These are phyloP conservation scores for Epipyxis sp. DNA, from an alignment of 108 stramenopile genomes.

Conservation along the genomic window DNA sequence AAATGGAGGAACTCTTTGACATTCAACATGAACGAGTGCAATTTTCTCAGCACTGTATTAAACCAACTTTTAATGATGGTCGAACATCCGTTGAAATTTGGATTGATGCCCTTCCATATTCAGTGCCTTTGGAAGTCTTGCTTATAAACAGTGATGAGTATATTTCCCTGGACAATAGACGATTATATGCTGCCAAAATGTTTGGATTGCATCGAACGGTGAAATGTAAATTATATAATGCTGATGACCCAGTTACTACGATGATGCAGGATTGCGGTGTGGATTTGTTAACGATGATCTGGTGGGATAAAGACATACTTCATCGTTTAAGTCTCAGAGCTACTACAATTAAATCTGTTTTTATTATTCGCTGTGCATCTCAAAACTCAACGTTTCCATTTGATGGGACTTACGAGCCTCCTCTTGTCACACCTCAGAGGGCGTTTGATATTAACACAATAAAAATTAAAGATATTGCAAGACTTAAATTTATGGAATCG, in stretches of 20 bases:
- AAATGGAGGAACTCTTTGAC: too few relatives aligned
- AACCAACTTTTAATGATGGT: neutral
- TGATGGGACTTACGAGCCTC: too few relatives aligned
- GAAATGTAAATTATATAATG: neutral
- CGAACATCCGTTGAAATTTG: neutral
- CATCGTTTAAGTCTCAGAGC: neutral
- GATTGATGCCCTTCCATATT: neutral
- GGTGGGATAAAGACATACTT: neutral
- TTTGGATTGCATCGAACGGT: neutral
- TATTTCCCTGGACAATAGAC: neutral
- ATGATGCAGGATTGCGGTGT: neutral
- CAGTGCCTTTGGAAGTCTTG: neutral
- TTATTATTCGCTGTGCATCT: neutral
- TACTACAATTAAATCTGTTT: neutral
- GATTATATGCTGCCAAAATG: neutral
- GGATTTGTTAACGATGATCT: neutral
- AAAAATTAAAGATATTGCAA: neutral
- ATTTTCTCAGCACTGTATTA: neutral
- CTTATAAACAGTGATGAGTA: too few relatives aligned
- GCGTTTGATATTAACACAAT: neutral
- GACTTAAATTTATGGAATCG: neutral
- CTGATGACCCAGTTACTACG: neutral
- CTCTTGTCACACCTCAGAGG: neutral
- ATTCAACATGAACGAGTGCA: too few relatives aligned
- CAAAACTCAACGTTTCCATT: too few relatives aligned